Evolutionary conservation across 2,329 filamentous ascomycete genomes (phyloP), one percentile per base, ranked within the genome.

Genomic region (Lecanoromycetidae sp.): DNA sequence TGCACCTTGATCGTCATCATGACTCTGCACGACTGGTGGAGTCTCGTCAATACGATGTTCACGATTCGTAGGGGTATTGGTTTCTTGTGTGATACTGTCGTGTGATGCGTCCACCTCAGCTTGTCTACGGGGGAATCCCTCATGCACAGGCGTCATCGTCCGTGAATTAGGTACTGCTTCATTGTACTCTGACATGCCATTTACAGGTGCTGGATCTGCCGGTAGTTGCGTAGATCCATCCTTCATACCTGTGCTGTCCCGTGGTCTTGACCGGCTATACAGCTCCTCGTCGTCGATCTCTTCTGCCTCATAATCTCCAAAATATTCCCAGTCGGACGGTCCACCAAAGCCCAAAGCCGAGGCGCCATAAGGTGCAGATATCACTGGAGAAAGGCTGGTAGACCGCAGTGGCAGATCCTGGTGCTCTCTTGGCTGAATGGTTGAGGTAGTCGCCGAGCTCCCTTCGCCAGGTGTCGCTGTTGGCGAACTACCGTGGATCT

Each of bases 301-400:
- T 22, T 60, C 63, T 6, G 58, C 57, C 6, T 56, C 55, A 29
- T 55, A 54, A 29, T 54, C 52, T 10, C 54, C 53, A 47, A 68
- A 61, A 54, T 69, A 63, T 50, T 71, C 68, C 69, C 68, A 71
- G 49, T 70, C 69, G 3, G 69, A 71, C 4, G 68, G 69, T 1
- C 62, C 61, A 3, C 66, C 66, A 35, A 55, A 54, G 1, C 67
- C 66, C 27, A 71, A 53, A 10, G 63, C 64, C 34, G 67, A 66
- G 23, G 64, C 42, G 39, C 56, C 48, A 23, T 50, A 52, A 6
- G 47, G 30, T 22, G 33, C 44, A 5, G 36, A 15, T 26, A 46
- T 23, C n/a, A n/a, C 13, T 15, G 49, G 41, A 5, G 49, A 51
- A 27, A 45, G 49, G 44, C 43, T 52, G 3, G 32, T 50, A 17